Conservation (phyloP, 306 rosid genomes). For the barrel medic (Medicago truncatula) region MtrunA17r5.0-ANR NC_053046.1:34457001-34457500, state of each 20-base stretch:
- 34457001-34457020: background rate
- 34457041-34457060: constrained; percentile 3
- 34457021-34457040: constrained; percentile 11
- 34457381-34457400: no score
- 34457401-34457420: no score
- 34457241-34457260: background rate
- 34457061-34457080: background rate
- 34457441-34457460: no score
- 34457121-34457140: constrained; percentile 14
- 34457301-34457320: no score
- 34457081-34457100: constrained; percentile 21
- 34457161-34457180: background rate
- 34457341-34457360: no score
- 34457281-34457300: background rate
- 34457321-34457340: no score
- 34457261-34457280: background rate
- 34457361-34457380: no score
- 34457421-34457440: no score
- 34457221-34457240: background rate
- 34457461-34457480: no score
- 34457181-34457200: constrained; percentile 3
- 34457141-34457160: constrained; percentile 14
- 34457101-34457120: constrained; percentile 3
- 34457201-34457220: background rate
- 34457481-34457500: background rate